Percentiles rank a stretch among this genome's conserved stretches.
phyloP scores from a whole-genome alignment of 1,284 basidiomycete genomes.

The Peniophora sp. region DNA sequence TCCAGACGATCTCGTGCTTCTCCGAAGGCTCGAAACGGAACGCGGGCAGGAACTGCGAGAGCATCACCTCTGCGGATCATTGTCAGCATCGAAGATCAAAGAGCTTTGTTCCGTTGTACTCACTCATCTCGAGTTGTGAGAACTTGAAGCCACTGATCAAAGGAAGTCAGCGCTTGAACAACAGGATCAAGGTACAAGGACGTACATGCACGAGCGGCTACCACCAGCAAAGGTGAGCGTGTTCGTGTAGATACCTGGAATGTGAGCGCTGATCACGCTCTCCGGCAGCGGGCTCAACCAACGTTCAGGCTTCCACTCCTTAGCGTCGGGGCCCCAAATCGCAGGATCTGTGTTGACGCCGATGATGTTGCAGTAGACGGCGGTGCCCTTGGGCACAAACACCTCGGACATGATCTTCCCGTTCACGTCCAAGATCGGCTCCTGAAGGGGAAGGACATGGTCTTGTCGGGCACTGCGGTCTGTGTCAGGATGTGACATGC shows the following conservation, averaged over 20 bases:
- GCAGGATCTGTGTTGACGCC: neutral
- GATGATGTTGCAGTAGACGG: conserved; percentile 11
- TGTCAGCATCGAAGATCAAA: neutral
- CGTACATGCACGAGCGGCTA: conserved; percentile 8
- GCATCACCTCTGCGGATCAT: conserved; percentile 2
- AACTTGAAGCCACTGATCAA: conserved; percentile 25
- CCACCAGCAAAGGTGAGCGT: neutral
- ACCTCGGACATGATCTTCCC: conserved; percentile 8
- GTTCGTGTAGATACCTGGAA: neutral
- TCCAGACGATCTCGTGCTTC: neutral
- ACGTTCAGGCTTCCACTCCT: conserved; percentile 12
- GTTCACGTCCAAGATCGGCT: conserved; percentile 7
- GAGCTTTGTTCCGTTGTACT: neutral
- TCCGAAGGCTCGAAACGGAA: conserved; percentile 3
- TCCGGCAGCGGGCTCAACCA: conserved; percentile 9
- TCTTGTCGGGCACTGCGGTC: conserved; percentile 7
- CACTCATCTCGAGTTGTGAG: conserved; percentile 22
- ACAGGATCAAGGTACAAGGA: neutral
- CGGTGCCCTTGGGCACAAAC: conserved; percentile 5
- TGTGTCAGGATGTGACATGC: neutral
- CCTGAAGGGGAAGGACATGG: conserved; percentile 8
- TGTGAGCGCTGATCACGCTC: neutral
- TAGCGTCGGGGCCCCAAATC: conserved; percentile 14
- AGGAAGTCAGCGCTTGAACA: neutral
- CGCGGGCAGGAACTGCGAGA: conserved; percentile 3